Conservation (phyloP, 495 filamentous ascomycete species). For the Penicillium pancosmium region DNA sequence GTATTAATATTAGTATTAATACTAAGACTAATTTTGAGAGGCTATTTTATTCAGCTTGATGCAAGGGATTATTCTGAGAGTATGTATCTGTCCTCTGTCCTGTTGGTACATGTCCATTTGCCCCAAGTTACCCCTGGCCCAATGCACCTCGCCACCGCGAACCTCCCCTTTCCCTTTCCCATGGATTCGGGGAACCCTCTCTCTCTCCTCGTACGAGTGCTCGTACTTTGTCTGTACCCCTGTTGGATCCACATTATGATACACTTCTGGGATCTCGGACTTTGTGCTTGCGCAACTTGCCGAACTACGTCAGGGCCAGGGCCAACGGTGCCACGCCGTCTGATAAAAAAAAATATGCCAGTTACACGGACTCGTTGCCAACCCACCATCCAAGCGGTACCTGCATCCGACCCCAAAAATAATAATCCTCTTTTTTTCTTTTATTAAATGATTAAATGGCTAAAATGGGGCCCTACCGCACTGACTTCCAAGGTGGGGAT, state of each 20-base stretch:
- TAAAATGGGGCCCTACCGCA: conserved; percentile 18
- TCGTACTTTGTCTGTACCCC: background rate
- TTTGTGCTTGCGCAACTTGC: conserved; percentile 1
- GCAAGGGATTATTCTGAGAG: background rate
- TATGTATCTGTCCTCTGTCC: too few relatives aligned
- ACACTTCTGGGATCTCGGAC: background rate
- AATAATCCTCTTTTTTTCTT: too few relatives aligned
- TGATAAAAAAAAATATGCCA: background rate
- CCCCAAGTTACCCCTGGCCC: background rate
- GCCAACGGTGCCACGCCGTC: background rate
- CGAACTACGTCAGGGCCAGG: background rate
- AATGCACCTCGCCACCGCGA: conserved; percentile 5
- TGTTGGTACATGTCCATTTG: background rate
- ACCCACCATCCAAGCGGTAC: conserved; percentile 11
- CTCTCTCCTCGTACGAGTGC: too few relatives aligned
- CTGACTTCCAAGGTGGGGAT: conserved; percentile 19
- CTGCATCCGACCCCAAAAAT: conserved; percentile 17
- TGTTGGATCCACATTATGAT: background rate
- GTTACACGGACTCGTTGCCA: background rate
- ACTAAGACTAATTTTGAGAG: background rate
- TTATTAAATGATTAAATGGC: background rate
- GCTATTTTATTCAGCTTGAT: background rate
- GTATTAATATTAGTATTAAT: background rate
- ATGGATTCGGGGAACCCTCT: background rate
- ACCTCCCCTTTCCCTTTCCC: background rate